Evolutionary conservation across 345 rosid species (phyloP).

Genomic region (Boechera stricta): DNA sequence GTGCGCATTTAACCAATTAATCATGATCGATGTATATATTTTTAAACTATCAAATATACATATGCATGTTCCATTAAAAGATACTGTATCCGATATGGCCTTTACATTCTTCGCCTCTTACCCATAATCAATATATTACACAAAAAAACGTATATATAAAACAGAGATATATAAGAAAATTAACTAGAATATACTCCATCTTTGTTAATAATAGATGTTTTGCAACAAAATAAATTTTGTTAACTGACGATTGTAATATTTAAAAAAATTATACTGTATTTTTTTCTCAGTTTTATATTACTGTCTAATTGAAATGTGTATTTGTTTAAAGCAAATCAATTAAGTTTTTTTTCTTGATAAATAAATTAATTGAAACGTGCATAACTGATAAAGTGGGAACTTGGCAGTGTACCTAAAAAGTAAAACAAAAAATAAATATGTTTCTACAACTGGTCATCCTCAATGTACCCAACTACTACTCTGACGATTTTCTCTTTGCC

Average conservation of each 20-base stretch:
- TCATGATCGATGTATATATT: neutral
- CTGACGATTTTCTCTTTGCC: conserved; percentile 28
- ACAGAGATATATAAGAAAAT: too few relatives aligned
- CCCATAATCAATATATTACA: neutral
- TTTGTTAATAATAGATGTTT: too few relatives aligned
- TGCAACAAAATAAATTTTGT: neutral
- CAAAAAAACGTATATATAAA: neutral
- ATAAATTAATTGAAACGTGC: neutral
- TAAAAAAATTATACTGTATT: neutral
- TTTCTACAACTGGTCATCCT: conserved; percentile 34
- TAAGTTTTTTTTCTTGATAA: neutral
- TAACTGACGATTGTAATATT: neutral
- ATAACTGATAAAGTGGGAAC: conserved; percentile 11
- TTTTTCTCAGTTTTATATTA: neutral
- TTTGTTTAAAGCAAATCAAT: neutral
- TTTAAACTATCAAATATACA: neutral
- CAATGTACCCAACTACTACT: conserved; percentile 35
- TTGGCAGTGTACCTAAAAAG: conserved; percentile 35
- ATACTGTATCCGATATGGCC: neutral
- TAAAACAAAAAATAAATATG: conserved; percentile 26
- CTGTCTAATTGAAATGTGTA: neutral
- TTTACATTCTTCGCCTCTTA: neutral
- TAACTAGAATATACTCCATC: too few relatives aligned
- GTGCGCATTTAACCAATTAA: too few relatives aligned
- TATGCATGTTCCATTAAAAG: neutral